Conservation (phyloP, 768 basidiomycete genomes). For the Agrocybe chaxingu region DNA sequence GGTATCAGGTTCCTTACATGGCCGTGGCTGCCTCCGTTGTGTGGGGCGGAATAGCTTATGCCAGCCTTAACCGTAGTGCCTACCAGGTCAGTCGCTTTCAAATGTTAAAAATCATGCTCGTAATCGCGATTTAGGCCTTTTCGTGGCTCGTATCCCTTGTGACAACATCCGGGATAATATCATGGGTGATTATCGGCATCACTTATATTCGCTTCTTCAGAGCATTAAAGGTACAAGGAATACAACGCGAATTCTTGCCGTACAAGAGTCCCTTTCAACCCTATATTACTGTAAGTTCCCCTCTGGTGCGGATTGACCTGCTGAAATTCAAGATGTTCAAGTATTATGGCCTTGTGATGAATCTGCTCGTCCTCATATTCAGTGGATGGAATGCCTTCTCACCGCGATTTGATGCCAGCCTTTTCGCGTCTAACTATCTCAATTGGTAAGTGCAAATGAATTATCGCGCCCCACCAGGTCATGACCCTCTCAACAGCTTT, state of each 20-base stretch:
- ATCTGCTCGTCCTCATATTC: constrained; percentile 23
- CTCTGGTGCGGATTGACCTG: background rate
- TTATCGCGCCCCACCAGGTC: background rate
- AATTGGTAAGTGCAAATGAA: constrained; percentile 20
- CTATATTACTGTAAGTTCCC: constrained; percentile 31
- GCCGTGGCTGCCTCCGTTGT: constrained; percentile 22
- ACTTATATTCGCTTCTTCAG: constrained; percentile 29
- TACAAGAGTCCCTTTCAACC: constrained; percentile 45
- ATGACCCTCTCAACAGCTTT: constrained; percentile 14
- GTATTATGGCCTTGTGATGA: constrained; percentile 27
- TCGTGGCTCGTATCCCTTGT: constrained; percentile 26
- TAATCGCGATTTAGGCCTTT: constrained; percentile 17
- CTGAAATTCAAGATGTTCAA: constrained; percentile 3
- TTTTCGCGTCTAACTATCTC: constrained; percentile 26
- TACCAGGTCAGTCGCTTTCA: constrained; percentile 15
- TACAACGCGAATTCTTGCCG: constrained; percentile 27
- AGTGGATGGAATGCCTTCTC: constrained; percentile 28
- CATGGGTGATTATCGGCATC: constrained; percentile 26
- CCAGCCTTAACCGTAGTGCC: constrained; percentile 24
- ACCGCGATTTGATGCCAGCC: constrained; percentile 18
- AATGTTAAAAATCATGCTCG: background rate
- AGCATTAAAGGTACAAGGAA: constrained; percentile 25
- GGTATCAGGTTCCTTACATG: constrained; percentile 26
- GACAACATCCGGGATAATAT: constrained; percentile 28
- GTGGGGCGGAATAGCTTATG: constrained; percentile 24